phyloP scores from a whole-genome alignment of 306 rosid species.

The Quercus dentata region DNA sequence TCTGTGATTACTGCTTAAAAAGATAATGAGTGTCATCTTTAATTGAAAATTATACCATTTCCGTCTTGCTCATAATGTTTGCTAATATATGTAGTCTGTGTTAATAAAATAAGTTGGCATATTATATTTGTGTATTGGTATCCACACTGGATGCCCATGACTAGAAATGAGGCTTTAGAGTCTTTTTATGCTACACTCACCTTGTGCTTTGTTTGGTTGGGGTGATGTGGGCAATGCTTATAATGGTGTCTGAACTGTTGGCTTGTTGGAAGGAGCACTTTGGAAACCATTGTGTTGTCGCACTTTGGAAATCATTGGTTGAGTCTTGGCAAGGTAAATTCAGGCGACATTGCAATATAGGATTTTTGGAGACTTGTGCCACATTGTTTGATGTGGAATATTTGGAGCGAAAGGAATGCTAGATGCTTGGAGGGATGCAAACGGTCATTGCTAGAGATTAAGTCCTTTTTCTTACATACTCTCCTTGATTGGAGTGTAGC shows the following conservation, averaged over 20 bases:
- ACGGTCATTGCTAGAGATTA: no score
- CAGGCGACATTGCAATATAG: no score
- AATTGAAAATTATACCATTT: background rate
- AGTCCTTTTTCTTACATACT: no score
- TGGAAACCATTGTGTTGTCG: background rate
- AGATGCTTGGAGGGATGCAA: background rate
- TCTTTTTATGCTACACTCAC: background rate
- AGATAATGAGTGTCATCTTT: background rate
- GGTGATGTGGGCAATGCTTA: background rate
- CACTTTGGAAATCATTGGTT: background rate
- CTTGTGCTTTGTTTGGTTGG: background rate
- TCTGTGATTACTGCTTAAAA: background rate
- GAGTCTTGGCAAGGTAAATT: no score
- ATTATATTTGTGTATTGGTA: background rate
- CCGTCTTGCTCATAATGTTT: background rate
- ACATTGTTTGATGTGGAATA: background rate
- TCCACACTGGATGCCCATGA: background rate
- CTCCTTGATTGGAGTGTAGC: no score
- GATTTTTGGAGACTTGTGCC: no score
- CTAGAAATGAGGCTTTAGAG: background rate
- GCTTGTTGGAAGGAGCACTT: conserved; percentile 1
- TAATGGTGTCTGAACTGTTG: background rate
- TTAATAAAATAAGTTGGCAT: background rate
- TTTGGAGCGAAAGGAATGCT: background rate
- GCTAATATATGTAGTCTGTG: background rate